Conservation (phyloP, 257 asterid species). For the Linaria vulgaris region DNA sequence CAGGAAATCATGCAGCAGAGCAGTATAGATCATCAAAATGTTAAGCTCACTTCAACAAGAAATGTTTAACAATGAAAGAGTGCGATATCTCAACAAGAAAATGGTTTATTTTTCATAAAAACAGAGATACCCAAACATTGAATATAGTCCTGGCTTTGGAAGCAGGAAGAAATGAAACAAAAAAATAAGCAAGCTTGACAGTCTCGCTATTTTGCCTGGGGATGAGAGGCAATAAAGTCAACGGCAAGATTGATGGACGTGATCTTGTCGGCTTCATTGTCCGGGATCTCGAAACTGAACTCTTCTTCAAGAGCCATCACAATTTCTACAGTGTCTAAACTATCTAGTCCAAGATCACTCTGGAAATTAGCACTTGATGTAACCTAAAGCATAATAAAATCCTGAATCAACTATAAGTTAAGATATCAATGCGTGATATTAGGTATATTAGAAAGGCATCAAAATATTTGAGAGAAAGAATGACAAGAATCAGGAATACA, state of each 20-base stretch:
- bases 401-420: conserved; percentile 2
- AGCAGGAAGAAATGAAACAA: conserved; percentile 11
- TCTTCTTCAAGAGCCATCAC: conserved; percentile 65
- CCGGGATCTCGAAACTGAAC: conserved; percentile 57
- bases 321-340: conserved; percentile 53
- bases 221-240: conserved; percentile 56
- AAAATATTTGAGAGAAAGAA: no score
- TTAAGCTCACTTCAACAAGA: no score
- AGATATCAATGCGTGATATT: no score
- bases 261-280: conserved; percentile 56
- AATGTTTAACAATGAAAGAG: conserved; percentile 13
- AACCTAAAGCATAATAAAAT: conserved; percentile 31
- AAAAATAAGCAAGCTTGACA: conserved; percentile 1
- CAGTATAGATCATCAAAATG: not conserved
- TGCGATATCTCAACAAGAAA: conserved; percentile 10
- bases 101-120: not conserved
- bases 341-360: conserved; percentile 57
- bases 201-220: conserved; percentile 49
- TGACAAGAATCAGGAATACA: no score
- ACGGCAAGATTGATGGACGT: conserved; percentile 49
- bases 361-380: conserved; percentile 52
- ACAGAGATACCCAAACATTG: conserved; percentile 6
- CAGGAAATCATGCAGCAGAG: conserved; percentile 24
- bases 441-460: no score
- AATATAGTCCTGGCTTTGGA: conserved; percentile 5